Base-by-base conservation (phyloP, 2,329 filamentous ascomycete species). In the Fusarium veterinarium region DNA sequence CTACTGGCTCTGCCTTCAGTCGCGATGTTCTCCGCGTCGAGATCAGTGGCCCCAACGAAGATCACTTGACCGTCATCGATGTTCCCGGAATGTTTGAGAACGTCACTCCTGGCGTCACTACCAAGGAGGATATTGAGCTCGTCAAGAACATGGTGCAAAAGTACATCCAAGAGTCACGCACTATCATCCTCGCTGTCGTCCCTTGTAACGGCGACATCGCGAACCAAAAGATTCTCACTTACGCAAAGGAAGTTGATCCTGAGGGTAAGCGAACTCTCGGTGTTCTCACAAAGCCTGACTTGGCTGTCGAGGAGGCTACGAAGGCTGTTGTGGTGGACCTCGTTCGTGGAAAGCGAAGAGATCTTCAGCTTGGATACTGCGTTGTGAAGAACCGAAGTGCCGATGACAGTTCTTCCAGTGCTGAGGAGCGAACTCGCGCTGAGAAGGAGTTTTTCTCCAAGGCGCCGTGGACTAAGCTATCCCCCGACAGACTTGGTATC, bases 211-310 rank as follows among this genome's bases (percentile, higher is more conserved):
- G 77, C 0, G 83, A 86, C 20, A 79, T 84, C 6, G 81, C 82
- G 1, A 84, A 81, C 0, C 83, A 85, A 20, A 81, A 82, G 46
- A 84, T 85, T 11, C 59, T 85, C 2, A 79, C 79, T 0, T 76
- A 80, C 5, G 82, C 83, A 1, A 78, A 80, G 4, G 77, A 79
- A 0, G 80, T 65, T 0, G 86, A 88, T 17, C 81, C 82, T 0
- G 60, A 80, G 0, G 85, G 86, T 0, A 68, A 77, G 8, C 71
- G 86, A 0, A 88, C 86, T 0, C 75, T 88, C 12, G 84, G 84
- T 0, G 83, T 88, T 0, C 80, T 91, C 1, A 92, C 90, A 0
- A 92, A 91, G 71, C 86, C 89, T 0, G 90, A 92, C 63, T 79
- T 91, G 0, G 84, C 86, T 0, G 77, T 76, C 0, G 86, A 88